These are phyloP conservation scores for Crassisporium funariophilum DNA, from an alignment of 768 basidiomycete species.

Conservation along the genomic window DNA sequence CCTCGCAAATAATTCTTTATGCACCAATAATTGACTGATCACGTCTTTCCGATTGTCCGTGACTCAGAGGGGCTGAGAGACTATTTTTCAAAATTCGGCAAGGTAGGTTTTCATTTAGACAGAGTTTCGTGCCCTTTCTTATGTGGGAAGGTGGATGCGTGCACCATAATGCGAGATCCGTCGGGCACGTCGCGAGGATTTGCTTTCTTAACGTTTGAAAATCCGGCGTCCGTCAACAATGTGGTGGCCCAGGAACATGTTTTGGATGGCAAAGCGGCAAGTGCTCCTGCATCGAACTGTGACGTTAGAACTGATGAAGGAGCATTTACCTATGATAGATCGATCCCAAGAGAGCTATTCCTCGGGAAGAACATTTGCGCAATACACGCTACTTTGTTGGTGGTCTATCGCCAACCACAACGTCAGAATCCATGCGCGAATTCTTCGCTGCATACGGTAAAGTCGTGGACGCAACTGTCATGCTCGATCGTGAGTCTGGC, in stretches of 20 bases:
- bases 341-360: constrained; percentile 87
- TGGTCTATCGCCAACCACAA: constrained; percentile 67
- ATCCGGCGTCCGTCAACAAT: constrained; percentile 58
- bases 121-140: constrained; percentile 9
- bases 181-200: constrained; percentile 78
- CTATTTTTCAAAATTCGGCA: constrained; percentile 82
- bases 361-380: constrained; percentile 74
- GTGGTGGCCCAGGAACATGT: constrained; percentile 70
- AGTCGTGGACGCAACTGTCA: constrained; percentile 83
- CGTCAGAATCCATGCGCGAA: constrained; percentile 67
- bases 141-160: constrained; percentile 64
- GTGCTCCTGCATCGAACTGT: constrained; percentile 11
- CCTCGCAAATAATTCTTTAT: constrained; percentile 31
- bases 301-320: background rate
- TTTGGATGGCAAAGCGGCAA: constrained; percentile 78
- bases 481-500: constrained; percentile 78
- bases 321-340: constrained; percentile 50
- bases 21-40: constrained; percentile 39
- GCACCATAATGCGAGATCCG: constrained; percentile 85
- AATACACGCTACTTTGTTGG: constrained; percentile 85
- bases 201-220: constrained; percentile 82
- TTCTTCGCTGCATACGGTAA: constrained; percentile 77
- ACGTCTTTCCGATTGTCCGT: constrained; percentile 19
- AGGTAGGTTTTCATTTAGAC: constrained; percentile 40
- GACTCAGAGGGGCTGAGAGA: constrained; percentile 59